phyloP scores from a whole-genome alignment of 371 early-diverging fungal genomes.

The Nematocida sp. region DNA sequence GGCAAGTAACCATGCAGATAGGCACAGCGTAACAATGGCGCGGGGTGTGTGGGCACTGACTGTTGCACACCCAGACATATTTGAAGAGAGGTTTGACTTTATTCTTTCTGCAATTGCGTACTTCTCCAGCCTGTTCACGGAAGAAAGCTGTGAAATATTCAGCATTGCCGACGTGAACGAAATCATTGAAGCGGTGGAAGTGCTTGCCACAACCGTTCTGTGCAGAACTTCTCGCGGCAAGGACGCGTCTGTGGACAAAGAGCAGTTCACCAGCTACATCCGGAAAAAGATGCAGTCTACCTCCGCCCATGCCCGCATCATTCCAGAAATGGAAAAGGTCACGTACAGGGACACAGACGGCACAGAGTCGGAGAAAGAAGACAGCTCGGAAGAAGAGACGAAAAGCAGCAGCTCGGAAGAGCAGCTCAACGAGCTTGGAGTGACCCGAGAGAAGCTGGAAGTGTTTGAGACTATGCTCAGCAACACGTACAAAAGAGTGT shows the following conservation, averaged over 20 bases:
- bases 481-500: background rate
- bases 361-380: background rate
- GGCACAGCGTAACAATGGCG: slow-evolving; percentile 5
- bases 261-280: background rate
- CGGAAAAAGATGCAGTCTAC: background rate
- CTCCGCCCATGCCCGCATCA: background rate
- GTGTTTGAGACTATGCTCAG: slow-evolving; percentile 10
- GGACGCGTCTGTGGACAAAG: background rate
- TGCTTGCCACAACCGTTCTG: slow-evolving; percentile 20
- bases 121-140: slow-evolving; percentile 30
- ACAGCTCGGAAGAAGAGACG: background rate
- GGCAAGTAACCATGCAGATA: slow-evolving; percentile 7
- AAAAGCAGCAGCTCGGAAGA: background rate
- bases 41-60: slow-evolving; percentile 30
- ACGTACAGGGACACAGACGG: background rate
- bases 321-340: slow-evolving; percentile 44
- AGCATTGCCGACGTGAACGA: background rate
- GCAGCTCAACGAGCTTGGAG: slow-evolving; percentile 6
- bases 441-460: slow-evolving; percentile 1
- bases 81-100: slow-evolving; percentile 16
- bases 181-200: slow-evolving; percentile 20
- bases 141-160: slow-evolving; percentile 14
- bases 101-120: slow-evolving; percentile 22
- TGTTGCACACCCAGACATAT: slow-evolving; percentile 13
- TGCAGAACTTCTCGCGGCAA: background rate